Evolutionary conservation across 441 rosid genomes (phyloP).

Genomic region (Aquilaria agallochum): DNA sequence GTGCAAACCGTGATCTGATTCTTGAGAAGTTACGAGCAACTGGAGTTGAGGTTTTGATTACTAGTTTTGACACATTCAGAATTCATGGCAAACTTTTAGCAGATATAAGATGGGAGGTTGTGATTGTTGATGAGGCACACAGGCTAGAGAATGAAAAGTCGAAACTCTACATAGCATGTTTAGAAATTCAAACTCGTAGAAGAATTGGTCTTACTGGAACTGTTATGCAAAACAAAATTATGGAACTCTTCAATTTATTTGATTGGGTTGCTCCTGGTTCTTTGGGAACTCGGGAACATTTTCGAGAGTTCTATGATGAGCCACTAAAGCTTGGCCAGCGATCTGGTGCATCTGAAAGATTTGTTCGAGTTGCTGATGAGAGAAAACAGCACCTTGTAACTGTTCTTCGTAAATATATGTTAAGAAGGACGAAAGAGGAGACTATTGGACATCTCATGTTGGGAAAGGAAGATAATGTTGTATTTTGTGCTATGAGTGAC

Average conservation of each 20-base stretch:
- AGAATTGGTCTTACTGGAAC: conserved; percentile 94
- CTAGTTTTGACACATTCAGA: conserved; percentile 86
- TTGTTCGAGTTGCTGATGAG: conserved; percentile 70
- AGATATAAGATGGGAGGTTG: conserved; percentile 77
- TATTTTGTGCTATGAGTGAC: conserved; percentile 93
- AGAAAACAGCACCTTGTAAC: conserved; percentile 71
- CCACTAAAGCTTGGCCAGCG: conserved; percentile 95
- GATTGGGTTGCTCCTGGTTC: conserved; percentile 92
- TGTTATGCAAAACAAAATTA: conserved; percentile 86
- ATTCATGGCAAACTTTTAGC: conserved; percentile 72
- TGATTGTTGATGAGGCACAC: conserved; percentile 92
- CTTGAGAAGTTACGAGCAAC: conserved; percentile 66
- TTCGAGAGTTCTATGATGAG: conserved; percentile 79
- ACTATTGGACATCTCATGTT: conserved; percentile 94
- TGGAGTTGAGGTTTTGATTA: conserved; percentile 70
- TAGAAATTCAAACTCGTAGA: conserved; percentile 50
- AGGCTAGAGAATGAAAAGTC: conserved; percentile 90
- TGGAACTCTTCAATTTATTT: conserved; percentile 85
- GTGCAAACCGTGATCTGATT: conserved; percentile 33
- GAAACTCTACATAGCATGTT: conserved; percentile 76
- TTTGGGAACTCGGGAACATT: conserved; percentile 86
- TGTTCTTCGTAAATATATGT: conserved; percentile 74
- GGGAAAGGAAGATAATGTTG: conserved; percentile 98
- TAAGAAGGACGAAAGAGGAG: conserved; percentile 95
- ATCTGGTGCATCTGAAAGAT: conserved; percentile 77